Conservation (phyloP, 192 early-diverging fungal genomes). For the Coemansia sp. region DNA sequence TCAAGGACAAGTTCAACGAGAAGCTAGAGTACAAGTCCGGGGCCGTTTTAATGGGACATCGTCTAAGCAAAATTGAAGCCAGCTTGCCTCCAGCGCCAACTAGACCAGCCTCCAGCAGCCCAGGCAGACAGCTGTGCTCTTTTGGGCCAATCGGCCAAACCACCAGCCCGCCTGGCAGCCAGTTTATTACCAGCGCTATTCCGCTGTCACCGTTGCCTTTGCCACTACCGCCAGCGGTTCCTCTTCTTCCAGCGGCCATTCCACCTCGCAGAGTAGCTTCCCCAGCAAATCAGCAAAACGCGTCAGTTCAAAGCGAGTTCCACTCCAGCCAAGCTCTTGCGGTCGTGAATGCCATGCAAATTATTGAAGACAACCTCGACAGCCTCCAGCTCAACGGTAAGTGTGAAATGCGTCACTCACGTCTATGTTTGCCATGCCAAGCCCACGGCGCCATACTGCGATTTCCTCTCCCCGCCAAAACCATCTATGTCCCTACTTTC, state of each 20-base stretch:
- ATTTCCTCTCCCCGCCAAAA: too few species aligned
- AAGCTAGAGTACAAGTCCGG: not conserved
- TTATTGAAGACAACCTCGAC: not conserved
- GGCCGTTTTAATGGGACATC: not conserved
- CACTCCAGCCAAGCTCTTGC: not conserved
- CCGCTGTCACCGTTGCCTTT: not conserved
- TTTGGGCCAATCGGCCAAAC: too few species aligned
- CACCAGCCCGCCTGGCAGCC: too few species aligned
- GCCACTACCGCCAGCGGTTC: not conserved
- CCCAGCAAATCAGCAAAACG: not conserved
- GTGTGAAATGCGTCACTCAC: not conserved
- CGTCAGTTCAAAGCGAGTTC: not conserved
- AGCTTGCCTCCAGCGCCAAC: too few species aligned
- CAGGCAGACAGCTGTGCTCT: too few species aligned
- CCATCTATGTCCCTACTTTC: too few species aligned
- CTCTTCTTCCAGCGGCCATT: not conserved
- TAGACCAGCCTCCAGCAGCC: too few species aligned
- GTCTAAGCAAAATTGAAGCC: not conserved
- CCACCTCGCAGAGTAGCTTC: not conserved
- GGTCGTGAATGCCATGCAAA: not conserved
- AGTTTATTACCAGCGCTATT: not conserved
- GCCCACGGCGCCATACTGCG: too few species aligned
- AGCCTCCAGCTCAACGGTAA: not conserved
- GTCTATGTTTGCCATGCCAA: too few species aligned
- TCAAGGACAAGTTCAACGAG: not conserved